These are phyloP conservation scores for Mucor velutinosus DNA, from an alignment of 371 early-diverging fungal species.

Conservation along the genomic window DNA sequence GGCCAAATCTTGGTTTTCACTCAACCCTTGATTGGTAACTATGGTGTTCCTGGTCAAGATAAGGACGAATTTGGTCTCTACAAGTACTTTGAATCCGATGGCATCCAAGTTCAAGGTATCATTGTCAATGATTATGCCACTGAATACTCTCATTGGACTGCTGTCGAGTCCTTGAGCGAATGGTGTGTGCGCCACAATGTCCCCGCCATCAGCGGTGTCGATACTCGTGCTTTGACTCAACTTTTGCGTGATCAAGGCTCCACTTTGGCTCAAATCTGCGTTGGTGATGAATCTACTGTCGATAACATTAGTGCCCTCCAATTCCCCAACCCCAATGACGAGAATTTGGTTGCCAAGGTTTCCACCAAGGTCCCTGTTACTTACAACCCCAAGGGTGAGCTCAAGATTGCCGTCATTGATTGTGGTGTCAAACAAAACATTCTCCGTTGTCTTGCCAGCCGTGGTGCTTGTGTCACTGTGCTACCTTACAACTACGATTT, in stretches of 20 bases:
- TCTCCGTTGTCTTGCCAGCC: conserved; percentile 77
- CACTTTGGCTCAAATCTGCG: conserved; percentile 78
- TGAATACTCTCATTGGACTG: conserved; percentile 91
- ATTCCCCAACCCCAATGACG: conserved; percentile 77
- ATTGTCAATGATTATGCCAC: conserved; percentile 89
- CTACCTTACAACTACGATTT: conserved; percentile 86
- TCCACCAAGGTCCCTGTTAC: conserved; percentile 62
- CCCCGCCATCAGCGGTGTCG: conserved; percentile 92
- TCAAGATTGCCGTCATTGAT: conserved; percentile 80
- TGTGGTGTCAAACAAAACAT: conserved; percentile 96
- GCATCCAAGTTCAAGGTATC: conserved; percentile 90
- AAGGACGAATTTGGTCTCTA: conserved; percentile 80
- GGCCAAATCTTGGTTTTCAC: conserved; percentile 97
- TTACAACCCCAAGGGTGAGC: conserved; percentile 74
- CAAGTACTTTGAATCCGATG: conserved; percentile 89
- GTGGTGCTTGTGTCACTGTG: conserved; percentile 83
- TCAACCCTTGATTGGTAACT: conserved; percentile 95
- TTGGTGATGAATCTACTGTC: conserved; percentile 54
- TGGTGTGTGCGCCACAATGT: conserved; percentile 90
- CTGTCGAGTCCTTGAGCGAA: conserved; percentile 77
- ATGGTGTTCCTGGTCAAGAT: conserved; percentile 90
- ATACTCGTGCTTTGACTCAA: conserved; percentile 94
- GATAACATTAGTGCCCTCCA: conserved; percentile 34
- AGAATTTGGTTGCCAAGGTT: conserved; percentile 61
- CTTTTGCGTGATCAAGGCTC: conserved; percentile 91